Evolutionary conservation across 2,329 filamentous ascomycete genomes (phyloP).

Genomic region (Plectosphaerella sp.): DNA sequence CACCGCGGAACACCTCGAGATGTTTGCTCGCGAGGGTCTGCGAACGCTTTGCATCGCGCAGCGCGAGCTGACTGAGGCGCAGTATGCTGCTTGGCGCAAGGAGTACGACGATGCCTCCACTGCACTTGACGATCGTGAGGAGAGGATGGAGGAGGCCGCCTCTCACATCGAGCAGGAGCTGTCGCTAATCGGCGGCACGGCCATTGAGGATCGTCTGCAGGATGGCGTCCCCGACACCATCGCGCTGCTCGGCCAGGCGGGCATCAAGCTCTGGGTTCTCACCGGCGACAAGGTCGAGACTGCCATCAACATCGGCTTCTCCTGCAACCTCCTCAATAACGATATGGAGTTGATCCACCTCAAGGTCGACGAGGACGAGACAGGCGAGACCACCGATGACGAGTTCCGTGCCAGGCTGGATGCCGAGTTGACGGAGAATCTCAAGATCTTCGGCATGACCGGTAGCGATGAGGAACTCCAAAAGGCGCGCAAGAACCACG

Average conservation of each 20-base stretch:
- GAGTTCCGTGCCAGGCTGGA: slow-evolving; percentile 55
- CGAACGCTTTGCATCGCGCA: slow-evolving; percentile 93
- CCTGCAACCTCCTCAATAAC: slow-evolving; percentile 94
- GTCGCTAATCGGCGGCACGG: slow-evolving; percentile 84
- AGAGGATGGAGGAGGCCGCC: slow-evolving; percentile 85
- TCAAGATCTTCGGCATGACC: slow-evolving; percentile 70
- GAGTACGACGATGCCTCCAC: slow-evolving; percentile 85
- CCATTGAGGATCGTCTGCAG: slow-evolving; percentile 94
- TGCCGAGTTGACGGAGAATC: slow-evolving; percentile 67
- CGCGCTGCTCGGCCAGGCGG: slow-evolving; percentile 80
- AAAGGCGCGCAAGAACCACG: slow-evolving; percentile 75
- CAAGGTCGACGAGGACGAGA: slow-evolving; percentile 73
- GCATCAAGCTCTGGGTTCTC: slow-evolving; percentile 97
- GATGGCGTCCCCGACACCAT: slow-evolving; percentile 97
- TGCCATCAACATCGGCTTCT: slow-evolving; percentile 99
- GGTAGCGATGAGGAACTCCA: slow-evolving; percentile 83
- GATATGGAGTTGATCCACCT: slow-evolving; percentile 95
- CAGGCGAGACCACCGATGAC: slow-evolving; percentile 40
- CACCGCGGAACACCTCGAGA: slow-evolving; percentile 91
- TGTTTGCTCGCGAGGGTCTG: slow-evolving; percentile 93
- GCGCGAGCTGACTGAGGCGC: slow-evolving; percentile 71
- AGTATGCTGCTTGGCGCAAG: slow-evolving; percentile 80
- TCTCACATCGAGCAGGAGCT: slow-evolving; percentile 90
- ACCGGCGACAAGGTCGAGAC: slow-evolving; percentile 99
- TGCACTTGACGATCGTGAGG: slow-evolving; percentile 80